Evolutionary conservation across 352 stramenopile species (phyloP), one percentile per base, ranked within the genome.

Genomic region (Pythium coloratum): DNA sequence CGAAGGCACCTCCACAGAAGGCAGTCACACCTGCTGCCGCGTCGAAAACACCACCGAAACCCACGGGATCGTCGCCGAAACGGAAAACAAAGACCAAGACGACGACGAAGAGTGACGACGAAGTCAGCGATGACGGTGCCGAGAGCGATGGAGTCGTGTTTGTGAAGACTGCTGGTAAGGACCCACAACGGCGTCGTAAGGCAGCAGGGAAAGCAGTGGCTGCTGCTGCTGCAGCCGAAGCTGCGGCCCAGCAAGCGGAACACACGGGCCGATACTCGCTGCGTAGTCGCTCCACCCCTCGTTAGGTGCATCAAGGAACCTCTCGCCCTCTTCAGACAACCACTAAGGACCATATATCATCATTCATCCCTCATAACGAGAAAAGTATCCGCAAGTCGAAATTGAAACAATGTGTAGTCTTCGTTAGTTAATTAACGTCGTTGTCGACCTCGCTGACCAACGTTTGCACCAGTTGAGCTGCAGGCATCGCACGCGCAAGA

Each of bases 201-300:
- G 72, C 84, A 18, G 84, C 83, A 3, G 77, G 77, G 10, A 82
- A 79, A 28, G 86, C 86, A 2, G 68, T 92, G 12, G 83, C 72
- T 8, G 82, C 81, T 9, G 72, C 82, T 24, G 84, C 80, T 28
- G 86, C 86, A n/a, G 86, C 86, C 2, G 77, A 69, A 12, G 84
- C 81, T 14, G 86, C 86, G 20, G 86, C 86, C 9, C 82, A 74
- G 20, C 55, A 66, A 28, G 67, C 67, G 3, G 67, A 69, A 50
- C 24, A 74, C 10, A 67, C 67, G 2, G 67, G 58, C 5, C 72
- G 76, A 28, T 89, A 89, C 71, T 79, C 76, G 16, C 44, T 92
- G 2, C 64, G 64, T 5, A 70, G 64, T 40, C 6, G 32, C 6
- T 40, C 62, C 13, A 59, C 46, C 9, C n/a, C 14, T n/a, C 14